These are phyloP conservation scores for Bauhinia variegata DNA, from an alignment of 306 rosid species.

Conservation along the genomic window DNA sequence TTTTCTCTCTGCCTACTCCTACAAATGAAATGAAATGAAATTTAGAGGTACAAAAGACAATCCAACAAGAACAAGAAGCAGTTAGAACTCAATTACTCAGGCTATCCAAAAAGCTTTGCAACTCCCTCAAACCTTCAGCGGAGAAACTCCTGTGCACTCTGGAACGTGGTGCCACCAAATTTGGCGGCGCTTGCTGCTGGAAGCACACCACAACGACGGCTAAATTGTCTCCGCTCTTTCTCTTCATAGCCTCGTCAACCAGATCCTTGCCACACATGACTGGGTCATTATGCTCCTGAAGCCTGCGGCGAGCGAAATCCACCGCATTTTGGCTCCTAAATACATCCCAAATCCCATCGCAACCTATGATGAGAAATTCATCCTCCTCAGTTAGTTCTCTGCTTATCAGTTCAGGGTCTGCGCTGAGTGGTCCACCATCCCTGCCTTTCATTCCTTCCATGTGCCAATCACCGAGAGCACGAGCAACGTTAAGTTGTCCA, in stretches of 20 bases:
- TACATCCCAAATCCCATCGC: slow-evolving; percentile 96
- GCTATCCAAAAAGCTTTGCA: slow-evolving; percentile 79
- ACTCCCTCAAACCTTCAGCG: slow-evolving; percentile 80
- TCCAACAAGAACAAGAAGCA: slow-evolving; percentile 20
- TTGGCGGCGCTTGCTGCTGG: slow-evolving; percentile 74
- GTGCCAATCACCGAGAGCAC: slow-evolving; percentile 95
- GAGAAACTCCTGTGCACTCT: slow-evolving; percentile 87
- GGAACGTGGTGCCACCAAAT: slow-evolving; percentile 67
- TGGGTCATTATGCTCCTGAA: slow-evolving; percentile 91
- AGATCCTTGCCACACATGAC: slow-evolving; percentile 72
- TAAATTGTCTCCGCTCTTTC: slow-evolving; percentile 87
- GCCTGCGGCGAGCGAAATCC: slow-evolving; percentile 86
- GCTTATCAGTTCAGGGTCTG: slow-evolving; percentile 77
- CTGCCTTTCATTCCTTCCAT: slow-evolving; percentile 82
- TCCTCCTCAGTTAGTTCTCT: slow-evolving; percentile 70
- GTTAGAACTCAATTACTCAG: slow-evolving; percentile 52
- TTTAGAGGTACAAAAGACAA: slow-evolving; percentile 36
- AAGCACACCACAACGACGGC: slow-evolving; percentile 78
- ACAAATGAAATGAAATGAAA: slow-evolving; percentile 55
- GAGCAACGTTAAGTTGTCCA: slow-evolving; percentile 85
- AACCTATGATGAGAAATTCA: slow-evolving; percentile 85
- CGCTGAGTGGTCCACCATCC: slow-evolving; percentile 82
- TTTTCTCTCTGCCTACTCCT: slow-evolving; percentile 55
- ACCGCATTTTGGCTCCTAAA: slow-evolving; percentile 90
- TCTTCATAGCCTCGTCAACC: slow-evolving; percentile 86